Base-by-base conservation (phyloP, 306 rosid species). In the Albizia julibrissin region DNA sequence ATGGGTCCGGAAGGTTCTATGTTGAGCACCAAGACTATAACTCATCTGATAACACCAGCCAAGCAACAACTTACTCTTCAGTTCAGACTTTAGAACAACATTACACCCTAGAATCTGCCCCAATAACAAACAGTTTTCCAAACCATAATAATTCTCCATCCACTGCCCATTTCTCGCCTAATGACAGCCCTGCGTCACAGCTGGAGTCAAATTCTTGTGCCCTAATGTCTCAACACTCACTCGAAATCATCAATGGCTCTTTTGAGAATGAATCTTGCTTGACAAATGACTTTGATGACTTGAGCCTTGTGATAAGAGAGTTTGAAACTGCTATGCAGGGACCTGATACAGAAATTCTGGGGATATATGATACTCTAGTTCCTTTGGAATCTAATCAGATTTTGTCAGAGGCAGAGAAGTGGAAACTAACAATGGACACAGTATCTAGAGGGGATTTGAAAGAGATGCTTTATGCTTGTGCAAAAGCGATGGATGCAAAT, bases 391-490 rank as follows among this genome's bases (percentile, higher is more conserved):
- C 85, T 37, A 64, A 84, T 76, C 70, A 65, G 33, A 54, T 77
- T 69, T 76, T 75, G 67, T 77, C 82, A 39, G 91, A 88, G 67
- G 87, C 78, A 31, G 91, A 89, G 83, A 85, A 87, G 82, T 87
- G 91, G 96, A 87, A 84, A 40, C 84, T 82, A 72, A 75, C 80
- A 47, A 82, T 78, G 87, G 94, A 88, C 73, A 81, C 89, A 54
- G 72, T 88, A 58, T 82, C 94, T 11, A 67, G 91, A 85, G 88
- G 90, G 74, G 94, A 95, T 82, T 87, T 95, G 91, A 92, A 86
- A 76, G 94, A 89, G 82, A 74, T 93, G 86, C 97, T 95, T 73
- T 92, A 81, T 77, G 83, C 95, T 80, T 93, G 98, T 81, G 99
- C 98, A 6, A 75, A 87, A 81, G 93, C 94, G 26, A 64, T 95